These are phyloP conservation scores for Penicillium macrosclerotiorum DNA, from an alignment of 495 filamentous ascomycete species.

Conservation along the genomic window DNA sequence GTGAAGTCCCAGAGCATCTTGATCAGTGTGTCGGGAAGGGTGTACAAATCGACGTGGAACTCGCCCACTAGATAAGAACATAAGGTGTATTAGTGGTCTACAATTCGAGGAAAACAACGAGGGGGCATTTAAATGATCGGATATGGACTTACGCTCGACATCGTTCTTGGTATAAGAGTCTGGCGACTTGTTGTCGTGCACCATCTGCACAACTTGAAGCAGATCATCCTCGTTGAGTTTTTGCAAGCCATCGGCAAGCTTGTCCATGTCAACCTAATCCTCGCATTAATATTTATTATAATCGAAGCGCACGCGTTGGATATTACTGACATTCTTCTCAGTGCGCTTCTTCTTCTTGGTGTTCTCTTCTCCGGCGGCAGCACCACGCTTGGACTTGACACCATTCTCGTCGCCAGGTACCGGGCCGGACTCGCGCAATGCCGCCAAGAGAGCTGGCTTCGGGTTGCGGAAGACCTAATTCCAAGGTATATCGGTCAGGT, in stretches of 20 bases:
- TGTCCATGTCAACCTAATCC: slow-evolving; percentile 79
- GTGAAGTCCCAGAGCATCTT: slow-evolving; percentile 96
- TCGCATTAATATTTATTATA: slow-evolving; percentile 9
- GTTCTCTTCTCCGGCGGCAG: slow-evolving; percentile 50
- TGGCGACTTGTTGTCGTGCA: slow-evolving; percentile 90
- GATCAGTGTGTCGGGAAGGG: slow-evolving; percentile 71
- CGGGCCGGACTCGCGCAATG: slow-evolving; percentile 77
- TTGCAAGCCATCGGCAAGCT: slow-evolving; percentile 89
- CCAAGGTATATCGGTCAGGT: background rate
- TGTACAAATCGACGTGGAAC: slow-evolving; percentile 98
- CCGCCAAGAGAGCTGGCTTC: slow-evolving; percentile 70
- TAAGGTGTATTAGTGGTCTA: background rate
- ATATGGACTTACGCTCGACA: slow-evolving; percentile 70
- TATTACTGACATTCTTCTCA: slow-evolving; percentile 59
- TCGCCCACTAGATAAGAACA: slow-evolving; percentile 69
- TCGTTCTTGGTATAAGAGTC: slow-evolving; percentile 97
- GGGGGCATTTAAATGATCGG: no score
- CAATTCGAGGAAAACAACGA: background rate
- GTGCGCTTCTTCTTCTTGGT: slow-evolving; percentile 74
- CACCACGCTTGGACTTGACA: slow-evolving; percentile 48
- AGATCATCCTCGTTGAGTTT: slow-evolving; percentile 85
- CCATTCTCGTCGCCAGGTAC: slow-evolving; percentile 74
- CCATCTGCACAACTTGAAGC: slow-evolving; percentile 92
- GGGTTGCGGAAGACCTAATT: slow-evolving; percentile 84
- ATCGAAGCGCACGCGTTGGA: background rate